Evolutionary conservation across 2,329 filamentous ascomycete genomes (phyloP), one percentile per base, ranked within the genome.

Genomic region (Trichoderma oligosporum): DNA sequence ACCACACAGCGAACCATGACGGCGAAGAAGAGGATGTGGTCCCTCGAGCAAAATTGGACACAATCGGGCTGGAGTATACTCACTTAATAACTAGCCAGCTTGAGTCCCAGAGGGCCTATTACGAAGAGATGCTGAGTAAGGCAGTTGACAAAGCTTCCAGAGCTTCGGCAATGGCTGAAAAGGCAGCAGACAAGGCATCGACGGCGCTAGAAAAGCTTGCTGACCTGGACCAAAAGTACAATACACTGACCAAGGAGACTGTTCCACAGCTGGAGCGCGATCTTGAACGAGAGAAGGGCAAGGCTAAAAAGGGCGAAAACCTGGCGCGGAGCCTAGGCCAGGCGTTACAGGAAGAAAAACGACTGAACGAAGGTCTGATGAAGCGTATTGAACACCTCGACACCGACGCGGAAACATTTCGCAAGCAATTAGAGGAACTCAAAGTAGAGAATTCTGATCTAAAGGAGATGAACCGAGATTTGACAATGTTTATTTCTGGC

Each of bases 41-140:
- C 6, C 87, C 89, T 1, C 77, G 87, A 18, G 81, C 82, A 42
- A 87, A 87, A 68, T 71, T 86, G 8, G 83, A 87, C 61, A 89
- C 84, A 67, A 95, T 97, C 69, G 90, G 90, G 27, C 82, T 94
- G 63, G 94, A 99, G 73, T 99, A 97, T 71, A 94, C 93, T 0
- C 92, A 97, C 68, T 83, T 99, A 2, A 82, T 99, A 9, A 95
- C 90, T 3, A 92, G 87, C 59, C 94, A 99, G 68, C 83, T 99
- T 2, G 94, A 97, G 69, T 91, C 87, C 41, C 94, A 99, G 70
- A 84, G 94, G 8, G 81, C 89, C 0, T 99, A 97, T 73, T 99
- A 96, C 65, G 93, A 97, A 70, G 93, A 96, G 64, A 85, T 96
- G 70, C 82, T 99, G 52, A 87, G 86, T 66, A 91, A 95, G 61